Percentiles rank a stretch among this genome's conserved stretches.
These are phyloP conservation scores for Cutaneotrichosporon cutaneum DNA, from an alignment of 1,284 basidiomycete genomes.

Conservation along the genomic window DNA sequence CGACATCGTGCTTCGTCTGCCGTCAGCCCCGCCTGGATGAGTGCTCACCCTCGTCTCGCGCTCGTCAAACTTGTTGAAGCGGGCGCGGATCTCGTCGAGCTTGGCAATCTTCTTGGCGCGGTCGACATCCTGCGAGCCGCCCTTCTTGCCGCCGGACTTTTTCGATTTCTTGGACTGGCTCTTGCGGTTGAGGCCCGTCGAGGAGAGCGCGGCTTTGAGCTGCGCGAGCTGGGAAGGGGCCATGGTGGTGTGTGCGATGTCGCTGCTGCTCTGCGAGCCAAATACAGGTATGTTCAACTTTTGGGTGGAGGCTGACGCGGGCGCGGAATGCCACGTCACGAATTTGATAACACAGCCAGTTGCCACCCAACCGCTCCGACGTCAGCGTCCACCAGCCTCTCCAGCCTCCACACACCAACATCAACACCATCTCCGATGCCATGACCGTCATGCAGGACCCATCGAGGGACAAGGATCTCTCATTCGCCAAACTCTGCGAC, in stretches of 20 bases:
- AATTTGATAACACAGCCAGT: not conserved
- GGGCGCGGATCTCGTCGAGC: constrained; percentile 77
- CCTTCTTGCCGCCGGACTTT: constrained; percentile 60
- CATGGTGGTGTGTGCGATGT: constrained; percentile 30
- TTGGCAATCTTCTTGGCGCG: constrained; percentile 74
- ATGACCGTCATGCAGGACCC: constrained; percentile 34
- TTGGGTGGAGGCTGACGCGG: constrained; percentile 12
- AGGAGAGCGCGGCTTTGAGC: constrained; percentile 76
- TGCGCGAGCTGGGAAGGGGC: constrained; percentile 72
- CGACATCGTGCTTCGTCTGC: constrained; percentile 84
- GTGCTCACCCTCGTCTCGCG: no score
- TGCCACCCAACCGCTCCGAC: not conserved
- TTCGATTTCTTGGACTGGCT: constrained; percentile 47
- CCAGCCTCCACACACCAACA: not conserved
- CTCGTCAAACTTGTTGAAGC: constrained; percentile 90
- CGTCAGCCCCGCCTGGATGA: no score
- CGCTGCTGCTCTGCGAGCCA: not conserved
- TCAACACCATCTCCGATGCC: not conserved
- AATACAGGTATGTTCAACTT: constrained; percentile 5
- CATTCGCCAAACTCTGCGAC: constrained; percentile 82
- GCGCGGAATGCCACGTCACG: not conserved
- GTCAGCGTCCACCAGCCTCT: not conserved
- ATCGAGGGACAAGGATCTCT: constrained; percentile 64
- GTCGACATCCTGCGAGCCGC: constrained; percentile 65
- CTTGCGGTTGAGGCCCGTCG: constrained; percentile 69